phyloP scores from a whole-genome alignment of 306 rosid species.

The Macrotyloma uniflorum region DNA sequence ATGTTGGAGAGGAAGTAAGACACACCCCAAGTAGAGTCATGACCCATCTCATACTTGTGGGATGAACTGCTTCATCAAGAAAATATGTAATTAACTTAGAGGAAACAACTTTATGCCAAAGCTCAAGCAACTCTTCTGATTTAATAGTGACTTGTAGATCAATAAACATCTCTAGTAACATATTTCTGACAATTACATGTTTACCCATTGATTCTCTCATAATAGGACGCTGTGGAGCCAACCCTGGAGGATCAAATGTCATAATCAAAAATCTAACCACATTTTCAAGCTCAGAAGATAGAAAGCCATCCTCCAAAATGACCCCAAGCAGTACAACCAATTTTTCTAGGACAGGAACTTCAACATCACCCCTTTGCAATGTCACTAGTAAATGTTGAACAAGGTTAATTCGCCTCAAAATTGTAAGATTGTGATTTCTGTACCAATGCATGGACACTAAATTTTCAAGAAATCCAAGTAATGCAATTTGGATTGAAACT shows the following conservation, averaged over 20 bases:
- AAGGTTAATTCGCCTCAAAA: slow-evolving; percentile 90
- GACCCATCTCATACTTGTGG: slow-evolving; percentile 99
- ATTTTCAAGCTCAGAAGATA: slow-evolving; percentile 90
- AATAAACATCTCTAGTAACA: slow-evolving; percentile 97
- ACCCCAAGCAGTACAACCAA: slow-evolving; percentile 97
- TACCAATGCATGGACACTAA: slow-evolving; percentile 99
- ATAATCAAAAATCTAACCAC: slow-evolving; percentile 97
- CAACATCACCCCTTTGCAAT: slow-evolving; percentile 97
- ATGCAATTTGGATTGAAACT: slow-evolving; percentile 88
- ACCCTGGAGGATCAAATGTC: slow-evolving; percentile 97
- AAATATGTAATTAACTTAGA: slow-evolving; percentile 94
- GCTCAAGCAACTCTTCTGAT: slow-evolving; percentile 93
- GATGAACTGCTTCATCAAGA: slow-evolving; percentile 98
- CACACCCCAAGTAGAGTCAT: slow-evolving; percentile 99
- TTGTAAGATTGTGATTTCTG: slow-evolving; percentile 90
- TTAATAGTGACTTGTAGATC: slow-evolving; percentile 95
- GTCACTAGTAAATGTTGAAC: slow-evolving; percentile 98
- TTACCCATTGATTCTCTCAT: slow-evolving; percentile 96
- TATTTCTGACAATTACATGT: slow-evolving; percentile 97
- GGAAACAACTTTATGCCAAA: slow-evolving; percentile 97
- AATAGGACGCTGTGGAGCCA: slow-evolving; percentile 63
- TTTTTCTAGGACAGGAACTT: slow-evolving; percentile 95
- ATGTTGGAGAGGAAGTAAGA: slow-evolving; percentile 92
- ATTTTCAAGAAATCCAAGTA: slow-evolving; percentile 95
- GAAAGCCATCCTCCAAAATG: slow-evolving; percentile 94